Evolutionary conservation across 1,284 basidiomycete genomes (phyloP).

Genomic region (Xanthoconium separans): DNA sequence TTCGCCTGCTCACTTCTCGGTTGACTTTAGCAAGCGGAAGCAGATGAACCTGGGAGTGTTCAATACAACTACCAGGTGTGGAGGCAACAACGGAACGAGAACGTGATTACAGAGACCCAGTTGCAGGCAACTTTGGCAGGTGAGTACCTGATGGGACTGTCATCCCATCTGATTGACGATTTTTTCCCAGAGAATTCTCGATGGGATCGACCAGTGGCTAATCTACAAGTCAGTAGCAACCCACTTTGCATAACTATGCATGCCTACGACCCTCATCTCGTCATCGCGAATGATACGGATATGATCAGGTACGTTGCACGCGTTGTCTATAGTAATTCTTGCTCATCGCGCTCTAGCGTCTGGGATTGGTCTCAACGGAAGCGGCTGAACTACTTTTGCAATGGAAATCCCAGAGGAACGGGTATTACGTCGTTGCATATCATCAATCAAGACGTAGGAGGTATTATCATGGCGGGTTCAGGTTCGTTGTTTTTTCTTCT

Average conservation of each 20-base stretch:
- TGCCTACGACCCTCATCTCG: conserved; percentile 87
- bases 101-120: conserved; percentile 70
- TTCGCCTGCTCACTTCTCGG: conserved; percentile 9
- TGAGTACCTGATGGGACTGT: conserved; percentile 48
- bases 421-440: conserved; percentile 90
- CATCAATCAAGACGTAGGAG: conserved; percentile 95
- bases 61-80: conserved; percentile 96
- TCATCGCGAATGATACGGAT: conserved; percentile 84
- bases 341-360: conserved; percentile 51
- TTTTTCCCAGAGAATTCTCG: conserved; percentile 44
- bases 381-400: conserved; percentile 82
- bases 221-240: conserved; percentile 66
- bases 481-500: conserved; percentile 47
- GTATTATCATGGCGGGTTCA: conserved; percentile 86
- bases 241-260: conserved; percentile 88
- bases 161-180: conserved; percentile 3
- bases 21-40: conserved; percentile 75
- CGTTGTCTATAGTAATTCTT: not conserved
- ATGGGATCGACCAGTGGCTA: conserved; percentile 84
- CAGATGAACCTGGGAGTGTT: conserved; percentile 91
- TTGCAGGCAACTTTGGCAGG: conserved; percentile 72
- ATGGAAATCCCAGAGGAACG: conserved; percentile 82
- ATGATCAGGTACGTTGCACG: conserved; percentile 71
- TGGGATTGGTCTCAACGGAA: conserved; percentile 92
- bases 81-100: conserved; percentile 90